Conservation (phyloP, 2,329 filamentous ascomycete species). For the Fusarium sp. region DNA sequence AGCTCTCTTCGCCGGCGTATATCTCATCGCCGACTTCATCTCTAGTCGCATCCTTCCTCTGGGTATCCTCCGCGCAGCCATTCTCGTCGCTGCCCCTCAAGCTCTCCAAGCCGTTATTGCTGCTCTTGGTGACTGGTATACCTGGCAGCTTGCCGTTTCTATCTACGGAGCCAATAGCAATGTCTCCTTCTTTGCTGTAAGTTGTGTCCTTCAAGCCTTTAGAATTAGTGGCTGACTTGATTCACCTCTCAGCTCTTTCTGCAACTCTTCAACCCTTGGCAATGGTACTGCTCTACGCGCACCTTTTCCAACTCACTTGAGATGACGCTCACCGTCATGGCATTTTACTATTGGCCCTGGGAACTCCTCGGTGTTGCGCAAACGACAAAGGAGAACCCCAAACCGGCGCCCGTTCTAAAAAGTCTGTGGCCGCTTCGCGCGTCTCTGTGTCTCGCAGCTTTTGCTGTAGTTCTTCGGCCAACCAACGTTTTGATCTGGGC, state of each 20-base stretch:
- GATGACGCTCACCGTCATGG: constrained; percentile 86
- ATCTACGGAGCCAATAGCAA: constrained; percentile 78
- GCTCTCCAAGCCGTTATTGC: constrained; percentile 83
- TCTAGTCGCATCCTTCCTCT: constrained; percentile 68
- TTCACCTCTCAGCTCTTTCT: constrained; percentile 53
- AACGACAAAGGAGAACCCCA: constrained; percentile 59
- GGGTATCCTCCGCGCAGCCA: constrained; percentile 71
- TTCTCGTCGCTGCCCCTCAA: constrained; percentile 82
- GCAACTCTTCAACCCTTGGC: constrained; percentile 75
- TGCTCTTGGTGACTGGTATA: constrained; percentile 86
- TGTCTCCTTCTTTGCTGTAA: constrained; percentile 79
- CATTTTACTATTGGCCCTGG: constrained; percentile 92
- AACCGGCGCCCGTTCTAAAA: constrained; percentile 48
- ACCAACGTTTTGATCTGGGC: constrained; percentile 93
- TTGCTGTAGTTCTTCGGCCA: constrained; percentile 88
- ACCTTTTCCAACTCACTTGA: constrained; percentile 97
- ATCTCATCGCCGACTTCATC: constrained; percentile 72
- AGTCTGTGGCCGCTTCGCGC: constrained; percentile 58
- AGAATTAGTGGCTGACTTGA: not conserved
- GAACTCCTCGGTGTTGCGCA: constrained; percentile 67
- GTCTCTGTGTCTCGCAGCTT: constrained; percentile 81
- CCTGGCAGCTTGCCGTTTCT: constrained; percentile 83
- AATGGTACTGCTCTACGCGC: constrained; percentile 94
- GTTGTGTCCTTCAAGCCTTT: constrained; percentile 45
- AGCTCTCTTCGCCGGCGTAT: constrained; percentile 84